These are phyloP conservation scores for Paraleonurus japonicus DNA, from an alignment of 257 asterid species.

Conservation along the genomic window DNA sequence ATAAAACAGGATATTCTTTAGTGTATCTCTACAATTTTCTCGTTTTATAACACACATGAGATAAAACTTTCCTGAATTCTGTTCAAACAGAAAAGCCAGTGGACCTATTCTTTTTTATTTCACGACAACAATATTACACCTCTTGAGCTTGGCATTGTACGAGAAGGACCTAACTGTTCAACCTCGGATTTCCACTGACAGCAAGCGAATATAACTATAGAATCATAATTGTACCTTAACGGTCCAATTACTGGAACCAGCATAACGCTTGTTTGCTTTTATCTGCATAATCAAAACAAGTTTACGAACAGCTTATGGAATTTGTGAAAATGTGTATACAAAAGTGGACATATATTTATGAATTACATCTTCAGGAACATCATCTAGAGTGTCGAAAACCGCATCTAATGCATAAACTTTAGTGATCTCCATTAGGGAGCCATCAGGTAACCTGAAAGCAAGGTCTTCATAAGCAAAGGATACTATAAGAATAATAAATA, in stretches of 20 bases:
- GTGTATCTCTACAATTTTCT: not conserved
- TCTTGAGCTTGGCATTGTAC: not conserved
- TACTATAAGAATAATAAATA: slow-evolving; percentile 8
- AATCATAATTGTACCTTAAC: slow-evolving; percentile 49
- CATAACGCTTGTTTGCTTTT: slow-evolving; percentile 78
- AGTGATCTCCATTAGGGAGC: slow-evolving; percentile 84
- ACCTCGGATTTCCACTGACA: not conserved
- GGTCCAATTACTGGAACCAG: slow-evolving; percentile 86
- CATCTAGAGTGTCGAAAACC: slow-evolving; percentile 68
- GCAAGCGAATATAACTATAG: slow-evolving; percentile 5
- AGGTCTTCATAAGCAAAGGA: slow-evolving; percentile 16
- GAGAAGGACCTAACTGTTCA: not conserved
- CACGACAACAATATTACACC: not conserved
- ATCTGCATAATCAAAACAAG: slow-evolving; percentile 48
- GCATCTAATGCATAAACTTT: slow-evolving; percentile 87
- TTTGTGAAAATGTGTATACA: not conserved
- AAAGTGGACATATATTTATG: not conserved
- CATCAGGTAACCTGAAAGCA: slow-evolving; percentile 74
- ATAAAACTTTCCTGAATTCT: not conserved
- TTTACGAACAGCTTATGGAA: slow-evolving; percentile 3
- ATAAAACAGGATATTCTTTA: not conserved
- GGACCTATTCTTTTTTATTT: not conserved
- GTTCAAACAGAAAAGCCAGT: not conserved
- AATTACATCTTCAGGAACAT: slow-evolving; percentile 86
- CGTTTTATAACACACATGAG: not conserved